A percentile compares a stretch with the other conserved stretches of the same genome.
These are phyloP conservation scores for Pharus latifolius DNA, from an alignment of 176 grass and related monocot species.

Conservation along the genomic window DNA sequence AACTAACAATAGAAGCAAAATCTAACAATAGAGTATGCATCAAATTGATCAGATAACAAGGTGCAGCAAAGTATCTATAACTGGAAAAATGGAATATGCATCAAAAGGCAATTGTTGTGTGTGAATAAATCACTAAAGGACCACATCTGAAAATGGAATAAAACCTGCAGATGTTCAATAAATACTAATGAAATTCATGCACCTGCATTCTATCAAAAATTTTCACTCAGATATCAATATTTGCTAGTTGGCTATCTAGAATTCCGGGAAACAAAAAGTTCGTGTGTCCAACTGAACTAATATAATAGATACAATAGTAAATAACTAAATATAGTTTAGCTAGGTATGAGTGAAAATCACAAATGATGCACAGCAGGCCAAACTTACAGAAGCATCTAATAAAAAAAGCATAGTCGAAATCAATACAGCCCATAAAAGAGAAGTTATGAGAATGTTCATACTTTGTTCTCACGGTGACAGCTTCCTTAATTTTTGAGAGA, in stretches of 20 bases:
- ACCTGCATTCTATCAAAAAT: too few relatives aligned
- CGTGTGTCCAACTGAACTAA: background rate
- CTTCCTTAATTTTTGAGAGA: conserved; percentile 71
- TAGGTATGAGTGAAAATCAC: background rate
- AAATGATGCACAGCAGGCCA: background rate
- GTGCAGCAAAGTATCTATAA: too few relatives aligned
- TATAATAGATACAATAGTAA: background rate
- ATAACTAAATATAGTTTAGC: too few relatives aligned
- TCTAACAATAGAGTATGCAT: too few relatives aligned
- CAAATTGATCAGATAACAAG: too few relatives aligned
- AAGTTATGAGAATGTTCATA: conserved; percentile 16
- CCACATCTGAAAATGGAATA: too few relatives aligned
- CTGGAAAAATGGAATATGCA: too few relatives aligned
- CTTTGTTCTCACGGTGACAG: conserved; percentile 25
- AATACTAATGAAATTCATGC: too few relatives aligned
- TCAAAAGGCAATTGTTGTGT: too few relatives aligned
- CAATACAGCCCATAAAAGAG: background rate
- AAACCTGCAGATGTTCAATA: too few relatives aligned
- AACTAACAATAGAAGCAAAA: background rate
- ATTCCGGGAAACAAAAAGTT: background rate
- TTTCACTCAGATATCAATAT: background rate
- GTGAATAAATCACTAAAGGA: too few relatives aligned
- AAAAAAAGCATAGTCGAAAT: background rate
- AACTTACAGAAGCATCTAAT: background rate
- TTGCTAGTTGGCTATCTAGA: background rate